These are phyloP conservation scores for Cercospora sp. DNA, from an alignment of 2,329 filamentous ascomycete species.

Conservation along the genomic window DNA sequence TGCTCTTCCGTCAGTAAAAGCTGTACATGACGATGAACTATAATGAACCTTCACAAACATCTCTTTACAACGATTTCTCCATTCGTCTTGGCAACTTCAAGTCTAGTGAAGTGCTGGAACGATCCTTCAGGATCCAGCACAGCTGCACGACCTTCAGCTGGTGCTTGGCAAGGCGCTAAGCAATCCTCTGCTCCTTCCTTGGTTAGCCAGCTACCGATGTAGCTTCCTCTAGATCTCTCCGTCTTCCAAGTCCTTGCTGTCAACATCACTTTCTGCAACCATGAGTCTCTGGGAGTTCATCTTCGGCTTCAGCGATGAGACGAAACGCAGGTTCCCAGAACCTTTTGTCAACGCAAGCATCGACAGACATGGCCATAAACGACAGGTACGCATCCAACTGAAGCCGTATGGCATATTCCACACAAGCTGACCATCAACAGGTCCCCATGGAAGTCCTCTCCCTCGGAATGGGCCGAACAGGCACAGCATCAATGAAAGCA, in stretches of 20 bases:
- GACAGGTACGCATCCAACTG: neutral
- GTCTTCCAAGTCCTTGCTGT: neutral
- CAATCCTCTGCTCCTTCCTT: neutral
- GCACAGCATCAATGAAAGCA: slow-evolving; percentile 29
- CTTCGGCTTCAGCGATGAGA: slow-evolving; percentile 26
- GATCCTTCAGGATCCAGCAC: neutral
- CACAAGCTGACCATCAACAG: slow-evolving; percentile 46
- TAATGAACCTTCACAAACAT: neutral
- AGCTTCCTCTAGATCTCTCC: neutral
- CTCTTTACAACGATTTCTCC: neutral
- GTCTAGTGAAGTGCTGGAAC: neutral
- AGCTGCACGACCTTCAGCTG: neutral
- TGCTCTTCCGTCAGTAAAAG: neutral
- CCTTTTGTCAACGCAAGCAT: slow-evolving; percentile 63
- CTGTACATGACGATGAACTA: neutral
- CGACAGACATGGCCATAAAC: slow-evolving; percentile 54
- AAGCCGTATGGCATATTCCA: neutral
- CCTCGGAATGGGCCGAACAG: slow-evolving; percentile 30
- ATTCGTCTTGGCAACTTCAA: neutral
- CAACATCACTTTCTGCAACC: neutral
- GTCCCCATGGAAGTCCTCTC: slow-evolving; percentile 30
- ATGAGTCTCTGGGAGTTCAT: slow-evolving; percentile 21
- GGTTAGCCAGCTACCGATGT: neutral
- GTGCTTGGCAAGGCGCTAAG: neutral
- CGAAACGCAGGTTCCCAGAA: slow-evolving; percentile 35